Percentiles rank a stretch among this genome's conserved stretches.
Evolutionary conservation across 371 early-diverging fungal genomes (phyloP).

Genomic region (Rhizopus delemar): DNA sequence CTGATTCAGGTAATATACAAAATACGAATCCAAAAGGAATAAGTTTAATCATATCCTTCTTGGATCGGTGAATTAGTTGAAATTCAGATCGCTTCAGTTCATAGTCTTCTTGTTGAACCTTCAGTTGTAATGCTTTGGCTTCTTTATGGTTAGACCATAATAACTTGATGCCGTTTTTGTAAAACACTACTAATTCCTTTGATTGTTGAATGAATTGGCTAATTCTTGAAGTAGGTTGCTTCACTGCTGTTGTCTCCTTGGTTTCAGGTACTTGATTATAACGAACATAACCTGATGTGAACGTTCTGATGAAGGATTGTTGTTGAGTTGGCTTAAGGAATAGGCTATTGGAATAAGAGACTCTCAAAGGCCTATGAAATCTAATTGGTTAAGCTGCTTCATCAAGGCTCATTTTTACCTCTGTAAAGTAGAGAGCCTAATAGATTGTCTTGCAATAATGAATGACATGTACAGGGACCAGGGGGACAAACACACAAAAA

Average conservation of each 20-base stretch:
- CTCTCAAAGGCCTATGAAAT: background rate
- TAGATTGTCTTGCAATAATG: slow-evolving; percentile 8
- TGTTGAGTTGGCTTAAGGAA: background rate
- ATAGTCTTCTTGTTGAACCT: slow-evolving; percentile 44
- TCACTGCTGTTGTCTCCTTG: background rate
- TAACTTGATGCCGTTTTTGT: slow-evolving; percentile 62
- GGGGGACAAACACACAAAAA: background rate
- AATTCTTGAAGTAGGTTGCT: slow-evolving; percentile 20
- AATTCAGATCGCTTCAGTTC: slow-evolving; percentile 52
- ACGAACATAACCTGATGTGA: slow-evolving; percentile 5
- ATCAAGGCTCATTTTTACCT: background rate
- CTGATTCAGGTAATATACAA: slow-evolving; percentile 61
- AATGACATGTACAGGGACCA: slow-evolving; percentile 11
- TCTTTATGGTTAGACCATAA: slow-evolving; percentile 60
- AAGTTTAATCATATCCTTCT: slow-evolving; percentile 57
- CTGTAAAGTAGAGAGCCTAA: background rate
- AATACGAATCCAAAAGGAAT: slow-evolving; percentile 64
- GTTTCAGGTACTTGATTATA: background rate
- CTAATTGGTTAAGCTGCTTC: background rate
- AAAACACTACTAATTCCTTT: slow-evolving; percentile 48
- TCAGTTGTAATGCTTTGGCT: slow-evolving; percentile 34
- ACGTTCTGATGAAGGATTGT: slow-evolving; percentile 10
- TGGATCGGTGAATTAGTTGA: slow-evolving; percentile 51
- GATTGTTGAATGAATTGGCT: slow-evolving; percentile 39
- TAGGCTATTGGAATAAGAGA: background rate